Evolutionary conservation across 139 green algal genomes (phyloP), one percentile per base, ranked within the genome.

Genomic region (Chlamydomonas sphaeroides): DNA sequence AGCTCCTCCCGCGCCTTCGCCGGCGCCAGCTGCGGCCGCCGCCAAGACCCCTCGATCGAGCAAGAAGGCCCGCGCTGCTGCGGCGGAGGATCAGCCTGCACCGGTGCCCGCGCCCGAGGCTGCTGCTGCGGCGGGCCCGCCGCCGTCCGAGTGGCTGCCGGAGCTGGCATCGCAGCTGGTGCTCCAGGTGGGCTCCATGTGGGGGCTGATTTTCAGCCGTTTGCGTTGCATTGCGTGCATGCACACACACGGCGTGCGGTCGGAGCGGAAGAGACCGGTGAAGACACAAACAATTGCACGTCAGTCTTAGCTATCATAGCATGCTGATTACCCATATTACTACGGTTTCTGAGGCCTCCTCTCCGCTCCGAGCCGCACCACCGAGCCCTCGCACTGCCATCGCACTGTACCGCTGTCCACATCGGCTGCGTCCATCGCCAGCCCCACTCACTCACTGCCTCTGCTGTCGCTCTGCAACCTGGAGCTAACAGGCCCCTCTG

Each of bases 211-310:
- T 14, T 61, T 30, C 4, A 61, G 20, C 21, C 6, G 26, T 28
- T 59, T n/a, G n/a, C 5, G 68, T 21, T 62, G 10, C 5, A 8
- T 36, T 36, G 23, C 20, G 18, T 71, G 65, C 68, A 32, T 49
- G 35, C 35, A 48, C 28, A 66, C 30, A 5, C 28, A 66, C 59
- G 30, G 8, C 28, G 10, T 53, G n/a, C n/a, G n/a, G 56, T 21
- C 14, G 4, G 32, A 23, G 28, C 56, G 42, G 36, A 26, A 62
- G 63, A 76, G 81, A 84, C 87, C 84, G 48, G 51, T 91, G 90
- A 93, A 74, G 88, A 95, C n/a, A 65, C 20, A 30, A 73, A 33
- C 86, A 67, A 59, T 70, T 95, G 91, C 91, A 95, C 91, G 91
- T 94, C 91, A 95, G 90, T 86, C 91, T 90, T 85, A 93, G 39